A percentile compares a stretch with the other conserved stretches of the same genome.
phyloP scores from a whole-genome alignment of 2,329 filamentous ascomycete species.

The Ophiostoma australiae region DNA sequence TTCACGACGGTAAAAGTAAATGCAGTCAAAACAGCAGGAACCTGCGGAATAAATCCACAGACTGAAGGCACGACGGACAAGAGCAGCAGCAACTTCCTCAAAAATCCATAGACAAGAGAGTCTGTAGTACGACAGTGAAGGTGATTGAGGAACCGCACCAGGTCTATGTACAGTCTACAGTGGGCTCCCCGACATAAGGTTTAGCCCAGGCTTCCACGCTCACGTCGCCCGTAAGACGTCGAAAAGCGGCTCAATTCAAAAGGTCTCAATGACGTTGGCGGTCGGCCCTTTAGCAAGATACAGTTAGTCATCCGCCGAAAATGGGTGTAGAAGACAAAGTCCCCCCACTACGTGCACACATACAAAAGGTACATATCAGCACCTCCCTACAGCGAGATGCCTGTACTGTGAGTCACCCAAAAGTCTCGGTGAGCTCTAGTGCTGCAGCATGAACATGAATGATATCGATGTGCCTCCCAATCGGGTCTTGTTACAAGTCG shows the following conservation, averaged over 20 bases:
- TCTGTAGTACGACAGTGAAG: too few relatives aligned
- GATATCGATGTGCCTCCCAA: neutral
- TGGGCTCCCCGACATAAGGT: slow-evolving; percentile 3
- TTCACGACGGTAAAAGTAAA: too few relatives aligned
- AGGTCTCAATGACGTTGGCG: neutral
- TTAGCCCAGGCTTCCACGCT: slow-evolving; percentile 6
- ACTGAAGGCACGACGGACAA: neutral
- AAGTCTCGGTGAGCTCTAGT: neutral
- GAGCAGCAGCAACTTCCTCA: neutral
- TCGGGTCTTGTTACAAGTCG: neutral
- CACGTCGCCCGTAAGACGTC: slow-evolving; percentile 10
- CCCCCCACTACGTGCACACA: neutral
- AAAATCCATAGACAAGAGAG: too few relatives aligned
- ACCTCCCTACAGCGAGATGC: neutral
- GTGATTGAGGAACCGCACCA: neutral
- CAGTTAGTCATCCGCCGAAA: neutral
- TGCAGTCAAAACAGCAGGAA: too few relatives aligned
- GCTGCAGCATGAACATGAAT: neutral
- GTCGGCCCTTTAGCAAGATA: neutral
- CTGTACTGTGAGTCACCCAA: neutral
- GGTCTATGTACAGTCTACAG: neutral
- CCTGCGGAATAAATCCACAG: neutral
- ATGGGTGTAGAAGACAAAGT: neutral
- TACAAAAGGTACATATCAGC: neutral
- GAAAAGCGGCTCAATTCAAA: neutral